phyloP scores from a whole-genome alignment of 768 basidiomycete genomes.

The Paxillus ammoniavirescens region DNA sequence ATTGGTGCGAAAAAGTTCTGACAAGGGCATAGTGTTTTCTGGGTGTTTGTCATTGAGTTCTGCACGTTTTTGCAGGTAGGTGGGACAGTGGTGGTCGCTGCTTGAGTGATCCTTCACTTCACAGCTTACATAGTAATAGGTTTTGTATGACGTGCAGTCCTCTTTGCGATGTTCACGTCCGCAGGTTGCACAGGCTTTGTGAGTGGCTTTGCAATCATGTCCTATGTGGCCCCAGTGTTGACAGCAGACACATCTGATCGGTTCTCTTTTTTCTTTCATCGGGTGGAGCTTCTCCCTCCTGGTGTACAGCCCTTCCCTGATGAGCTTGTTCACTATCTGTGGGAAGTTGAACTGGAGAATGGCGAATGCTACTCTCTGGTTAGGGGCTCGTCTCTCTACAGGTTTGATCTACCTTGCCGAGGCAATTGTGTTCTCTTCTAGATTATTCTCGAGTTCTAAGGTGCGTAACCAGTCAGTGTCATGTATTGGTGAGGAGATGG shows the following conservation, averaged over 20 bases:
- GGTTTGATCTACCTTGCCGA: constrained; percentile 1
- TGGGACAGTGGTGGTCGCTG: not conserved
- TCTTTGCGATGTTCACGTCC: not conserved
- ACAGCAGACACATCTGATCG: not conserved
- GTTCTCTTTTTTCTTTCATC: not conserved
- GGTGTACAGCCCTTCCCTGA: not conserved
- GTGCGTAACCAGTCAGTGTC: not conserved
- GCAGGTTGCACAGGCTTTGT: not conserved
- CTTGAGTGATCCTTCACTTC: no score
- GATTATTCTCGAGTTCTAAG: not conserved
- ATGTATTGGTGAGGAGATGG: not conserved
- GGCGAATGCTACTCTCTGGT: not conserved
- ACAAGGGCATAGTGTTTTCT: constrained; percentile 3
- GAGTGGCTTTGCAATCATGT: not conserved
- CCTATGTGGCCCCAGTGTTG: constrained; percentile 3
- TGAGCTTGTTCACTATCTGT: not conserved
- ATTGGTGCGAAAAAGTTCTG: no score
- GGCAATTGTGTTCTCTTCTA: not conserved
- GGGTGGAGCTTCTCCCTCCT: constrained; percentile 3
- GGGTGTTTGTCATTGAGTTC: constrained; percentile 2
- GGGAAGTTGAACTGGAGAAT: not conserved
- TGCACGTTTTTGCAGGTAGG: not conserved
- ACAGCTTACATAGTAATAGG: no score
- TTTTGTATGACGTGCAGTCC: not conserved
- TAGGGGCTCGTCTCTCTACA: fast-evolving